Conservation (phyloP, 139 green algal genomes). For the Zygnema cylindricum region DNA sequence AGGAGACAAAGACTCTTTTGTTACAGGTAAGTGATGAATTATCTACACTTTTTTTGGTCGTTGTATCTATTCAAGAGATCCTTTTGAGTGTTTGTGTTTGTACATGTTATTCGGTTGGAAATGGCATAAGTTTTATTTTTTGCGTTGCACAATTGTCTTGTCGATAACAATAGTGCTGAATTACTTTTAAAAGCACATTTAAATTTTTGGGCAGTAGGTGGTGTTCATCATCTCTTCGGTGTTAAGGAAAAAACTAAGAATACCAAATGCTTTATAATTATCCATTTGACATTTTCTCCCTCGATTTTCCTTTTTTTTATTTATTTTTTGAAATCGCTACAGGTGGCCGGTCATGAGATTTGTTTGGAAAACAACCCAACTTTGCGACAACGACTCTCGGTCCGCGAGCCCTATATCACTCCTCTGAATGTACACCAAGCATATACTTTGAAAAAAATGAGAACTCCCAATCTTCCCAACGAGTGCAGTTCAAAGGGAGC, state of each 20-base stretch:
- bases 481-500: slow-evolving; percentile 50
- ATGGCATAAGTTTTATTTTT: too few relatives aligned
- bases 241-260: background rate
- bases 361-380: slow-evolving; percentile 33
- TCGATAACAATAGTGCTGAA: too few relatives aligned
- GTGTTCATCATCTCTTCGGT: background rate
- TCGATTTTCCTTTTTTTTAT: background rate
- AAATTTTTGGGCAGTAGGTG: too few relatives aligned
- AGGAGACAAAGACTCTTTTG: slow-evolving; percentile 31
- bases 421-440: slow-evolving; percentile 67
- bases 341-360: background rate
- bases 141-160: too few relatives aligned
- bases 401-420: slow-evolving; percentile 64
- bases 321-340: too few relatives aligned
- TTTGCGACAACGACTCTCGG: slow-evolving; percentile 62
- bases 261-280: background rate
- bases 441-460: slow-evolving; percentile 64
- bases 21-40: slow-evolving; percentile 56
- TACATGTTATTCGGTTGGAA: too few relatives aligned
- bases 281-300: background rate
- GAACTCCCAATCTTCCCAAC: background rate
- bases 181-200: too few relatives aligned
- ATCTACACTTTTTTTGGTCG: too few relatives aligned
- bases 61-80: too few relatives aligned
- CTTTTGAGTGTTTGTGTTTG: too few relatives aligned